Evolutionary conservation across 2,329 filamentous ascomycete genomes (phyloP).

Genomic region (Ophiostoma australiae): DNA sequence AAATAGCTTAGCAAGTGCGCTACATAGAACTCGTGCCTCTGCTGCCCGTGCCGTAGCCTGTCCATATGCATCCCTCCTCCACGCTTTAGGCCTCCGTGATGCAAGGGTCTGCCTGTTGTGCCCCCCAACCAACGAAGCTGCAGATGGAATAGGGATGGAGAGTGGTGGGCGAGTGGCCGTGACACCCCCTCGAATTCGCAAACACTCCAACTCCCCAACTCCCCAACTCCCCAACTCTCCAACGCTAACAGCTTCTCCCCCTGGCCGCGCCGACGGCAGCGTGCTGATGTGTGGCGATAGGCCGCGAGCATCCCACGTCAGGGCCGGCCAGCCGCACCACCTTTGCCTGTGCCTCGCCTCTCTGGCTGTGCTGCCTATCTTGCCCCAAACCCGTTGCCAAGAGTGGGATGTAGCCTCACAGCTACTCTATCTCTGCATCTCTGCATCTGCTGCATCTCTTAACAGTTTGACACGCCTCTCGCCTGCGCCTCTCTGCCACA

Average conservation of each 20-base stretch:
- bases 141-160: neutral
- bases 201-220: no score
- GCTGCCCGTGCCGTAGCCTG: neutral
- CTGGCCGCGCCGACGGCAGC: no score
- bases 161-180: no score
- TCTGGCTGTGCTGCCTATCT: neutral
- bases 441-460: no score
- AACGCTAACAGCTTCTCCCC: no score
- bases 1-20: neutral
- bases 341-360: neutral
- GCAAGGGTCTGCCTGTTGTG: neutral
- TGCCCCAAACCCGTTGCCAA: neutral
- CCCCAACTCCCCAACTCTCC: no score
- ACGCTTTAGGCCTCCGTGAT: neutral
- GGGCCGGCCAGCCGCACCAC: neutral
- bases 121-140: conserved; percentile 6
- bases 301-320: conserved; percentile 20
- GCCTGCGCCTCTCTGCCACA: neutral
- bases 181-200: no score
- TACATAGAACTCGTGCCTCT: neutral
- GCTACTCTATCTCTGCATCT: neutral
- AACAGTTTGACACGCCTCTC: neutral
- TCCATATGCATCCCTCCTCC: neutral
- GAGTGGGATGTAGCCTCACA: neutral
- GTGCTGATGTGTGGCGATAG: conserved; percentile 3